Evolutionary conservation across 2,329 filamentous ascomycete species (phyloP).

Genomic region (Corinectria fuckeliana): DNA sequence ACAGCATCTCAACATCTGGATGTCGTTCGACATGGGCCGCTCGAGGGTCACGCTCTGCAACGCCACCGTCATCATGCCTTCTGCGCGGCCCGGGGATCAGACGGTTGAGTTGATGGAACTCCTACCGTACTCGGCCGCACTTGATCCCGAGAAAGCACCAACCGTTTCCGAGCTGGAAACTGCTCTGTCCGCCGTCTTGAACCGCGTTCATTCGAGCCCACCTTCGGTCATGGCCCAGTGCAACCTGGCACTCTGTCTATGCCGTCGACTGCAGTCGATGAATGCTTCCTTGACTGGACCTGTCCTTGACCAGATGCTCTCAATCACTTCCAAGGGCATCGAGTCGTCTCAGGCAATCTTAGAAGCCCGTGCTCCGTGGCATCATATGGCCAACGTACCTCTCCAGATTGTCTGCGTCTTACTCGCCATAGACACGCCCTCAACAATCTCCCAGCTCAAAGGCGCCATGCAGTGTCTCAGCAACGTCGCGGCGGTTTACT

Average conservation of each 20-base stretch:
- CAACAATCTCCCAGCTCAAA: conserved; percentile 54
- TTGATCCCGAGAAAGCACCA: conserved; percentile 57
- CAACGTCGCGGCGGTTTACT: conserved; percentile 50
- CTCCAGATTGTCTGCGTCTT: conserved; percentile 64
- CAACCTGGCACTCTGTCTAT: conserved; percentile 63
- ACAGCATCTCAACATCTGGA: conserved; percentile 65
- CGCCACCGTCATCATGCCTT: conserved; percentile 50
- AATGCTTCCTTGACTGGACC: conserved; percentile 52
- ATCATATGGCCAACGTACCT: conserved; percentile 65
- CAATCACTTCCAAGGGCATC: conserved; percentile 52
- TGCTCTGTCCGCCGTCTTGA: conserved; percentile 50
- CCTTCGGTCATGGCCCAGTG: conserved; percentile 57
- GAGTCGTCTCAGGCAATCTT: conserved; percentile 55
- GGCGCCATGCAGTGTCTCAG: conserved; percentile 58
- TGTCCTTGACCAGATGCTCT: conserved; percentile 55
- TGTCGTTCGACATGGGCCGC: conserved; percentile 63
- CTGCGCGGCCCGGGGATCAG: conserved; percentile 47
- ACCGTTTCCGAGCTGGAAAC: conserved; percentile 51
- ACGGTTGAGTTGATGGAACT: conserved; percentile 58
- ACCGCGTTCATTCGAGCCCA: conserved; percentile 46
- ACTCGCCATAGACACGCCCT: conserved; percentile 59
- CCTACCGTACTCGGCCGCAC: conserved; percentile 58
- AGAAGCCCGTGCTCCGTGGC: conserved; percentile 57
- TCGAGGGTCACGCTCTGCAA: conserved; percentile 57
- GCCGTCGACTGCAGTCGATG: conserved; percentile 58